phyloP scores from a whole-genome alignment of 1,139 yeast species.

The Zhuliangozyma blackwelliae region DNA sequence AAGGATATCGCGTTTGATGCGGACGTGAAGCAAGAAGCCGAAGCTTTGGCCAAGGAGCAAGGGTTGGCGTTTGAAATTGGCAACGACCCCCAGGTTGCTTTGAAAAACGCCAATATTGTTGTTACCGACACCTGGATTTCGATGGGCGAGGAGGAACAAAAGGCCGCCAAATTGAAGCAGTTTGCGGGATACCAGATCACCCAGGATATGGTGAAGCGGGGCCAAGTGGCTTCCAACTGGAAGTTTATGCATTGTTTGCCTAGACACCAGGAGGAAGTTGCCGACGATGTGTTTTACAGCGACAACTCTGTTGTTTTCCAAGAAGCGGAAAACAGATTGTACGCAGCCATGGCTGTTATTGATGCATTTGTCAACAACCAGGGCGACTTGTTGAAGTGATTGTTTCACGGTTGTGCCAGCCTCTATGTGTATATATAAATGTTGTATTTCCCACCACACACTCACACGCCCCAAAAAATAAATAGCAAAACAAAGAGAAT shows the following conservation, averaged over 20 bases:
- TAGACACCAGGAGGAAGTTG: conserved; percentile 89
- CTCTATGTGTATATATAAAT: too few relatives aligned
- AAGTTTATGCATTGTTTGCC: conserved; percentile 97
- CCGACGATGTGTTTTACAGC: conserved; percentile 87
- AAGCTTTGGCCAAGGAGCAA: conserved; percentile 46
- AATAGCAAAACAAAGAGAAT: too few relatives aligned
- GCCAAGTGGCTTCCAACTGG: conserved; percentile 65
- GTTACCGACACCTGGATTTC: conserved; percentile 99
- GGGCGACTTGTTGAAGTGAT: conserved; percentile 49
- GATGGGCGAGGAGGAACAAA: conserved; percentile 93
- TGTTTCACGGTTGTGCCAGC: too few relatives aligned
- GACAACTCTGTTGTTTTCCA: conserved; percentile 81
- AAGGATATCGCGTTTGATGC: conserved; percentile 59
- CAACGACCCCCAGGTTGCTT: conserved; percentile 70
- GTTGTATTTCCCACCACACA: too few relatives aligned
- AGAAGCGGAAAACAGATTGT: conserved; percentile 93
- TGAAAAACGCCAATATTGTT: conserved; percentile 67
- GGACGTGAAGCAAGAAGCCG: conserved; percentile 54
- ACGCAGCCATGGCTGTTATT: conserved; percentile 92
- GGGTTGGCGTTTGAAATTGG: conserved; percentile 59
- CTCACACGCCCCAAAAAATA: too few relatives aligned
- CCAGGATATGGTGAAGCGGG: conserved; percentile 49
- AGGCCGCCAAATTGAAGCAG: conserved; percentile 64
- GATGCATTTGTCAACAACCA: conserved; percentile 85
- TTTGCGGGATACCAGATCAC: conserved; percentile 86